These are phyloP conservation scores for Tolypocladium paradoxum DNA, from an alignment of 2,329 filamentous ascomycete species.

Conservation along the genomic window DNA sequence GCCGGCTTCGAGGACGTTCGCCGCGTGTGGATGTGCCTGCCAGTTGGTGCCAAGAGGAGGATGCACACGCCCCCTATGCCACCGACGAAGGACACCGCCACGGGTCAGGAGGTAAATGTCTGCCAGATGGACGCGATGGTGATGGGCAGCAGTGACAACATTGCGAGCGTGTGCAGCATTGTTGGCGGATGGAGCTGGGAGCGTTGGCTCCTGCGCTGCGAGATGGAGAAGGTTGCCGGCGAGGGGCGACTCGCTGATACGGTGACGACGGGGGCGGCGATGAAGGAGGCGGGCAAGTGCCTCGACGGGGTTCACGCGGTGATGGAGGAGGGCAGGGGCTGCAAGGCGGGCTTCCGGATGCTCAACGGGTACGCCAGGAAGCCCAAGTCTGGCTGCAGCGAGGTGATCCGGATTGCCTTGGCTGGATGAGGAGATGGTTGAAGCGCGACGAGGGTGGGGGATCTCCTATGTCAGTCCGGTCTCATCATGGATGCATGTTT, in stretches of 20 bases:
- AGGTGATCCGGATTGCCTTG: conserved; percentile 27
- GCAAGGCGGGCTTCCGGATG: conserved; percentile 49
- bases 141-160: conserved; percentile 56
- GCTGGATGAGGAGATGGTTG: conserved; percentile 7
- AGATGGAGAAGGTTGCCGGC: conserved; percentile 68
- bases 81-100: conserved; percentile 20
- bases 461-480: conserved; percentile 11
- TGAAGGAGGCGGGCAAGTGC: conserved; percentile 46
- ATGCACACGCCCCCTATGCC: conserved; percentile 18
- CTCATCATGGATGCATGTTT: background rate
- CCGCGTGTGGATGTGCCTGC: conserved; percentile 80
- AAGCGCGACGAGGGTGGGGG: conserved; percentile 6
- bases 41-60: conserved; percentile 51
- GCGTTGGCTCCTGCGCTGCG: conserved; percentile 83
- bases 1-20: conserved; percentile 73
- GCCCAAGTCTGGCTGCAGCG: conserved; percentile 29
- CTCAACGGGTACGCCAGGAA: conserved; percentile 55
- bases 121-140: conserved; percentile 52
- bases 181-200: conserved; percentile 90
- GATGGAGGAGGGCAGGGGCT: conserved; percentile 51
- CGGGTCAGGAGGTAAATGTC: conserved; percentile 30
- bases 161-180: conserved; percentile 67
- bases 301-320: conserved; percentile 50
- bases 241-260: conserved; percentile 47
- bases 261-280: conserved; percentile 37